phyloP scores from a whole-genome alignment of 2,329 filamentous ascomycete species.

The Fusarium sambucinum region DNA sequence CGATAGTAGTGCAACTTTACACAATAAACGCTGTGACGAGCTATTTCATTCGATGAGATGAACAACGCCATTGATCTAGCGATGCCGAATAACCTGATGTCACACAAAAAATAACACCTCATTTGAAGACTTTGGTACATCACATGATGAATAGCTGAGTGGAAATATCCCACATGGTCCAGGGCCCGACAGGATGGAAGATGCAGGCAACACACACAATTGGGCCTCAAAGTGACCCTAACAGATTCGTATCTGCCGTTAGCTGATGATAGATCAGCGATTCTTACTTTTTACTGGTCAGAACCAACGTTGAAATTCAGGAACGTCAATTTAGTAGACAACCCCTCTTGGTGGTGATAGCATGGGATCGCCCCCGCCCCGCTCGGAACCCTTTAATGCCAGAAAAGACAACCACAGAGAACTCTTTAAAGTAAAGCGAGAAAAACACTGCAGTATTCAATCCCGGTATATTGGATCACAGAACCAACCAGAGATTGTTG shows the following conservation, averaged over 20 bases:
- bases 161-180: constrained; percentile 21
- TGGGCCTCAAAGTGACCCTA: constrained; percentile 39
- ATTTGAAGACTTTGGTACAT: constrained; percentile 36
- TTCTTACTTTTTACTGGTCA: constrained; percentile 21
- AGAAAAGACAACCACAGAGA: constrained; percentile 24
- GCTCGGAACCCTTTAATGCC: constrained; percentile 15
- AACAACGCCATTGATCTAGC: constrained; percentile 11
- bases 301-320: constrained; percentile 22
- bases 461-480: constrained; percentile 26
- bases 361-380: constrained; percentile 38
- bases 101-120: constrained; percentile 29
- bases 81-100: constrained; percentile 26
- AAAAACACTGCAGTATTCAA: constrained; percentile 20
- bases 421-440: constrained; percentile 3
- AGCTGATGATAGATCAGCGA: constrained; percentile 13
- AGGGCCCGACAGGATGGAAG: constrained; percentile 35
- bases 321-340: constrained; percentile 29
- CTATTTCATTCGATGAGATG: constrained; percentile 27
- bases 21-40: constrained; percentile 33
- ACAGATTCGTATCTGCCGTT: constrained; percentile 11
- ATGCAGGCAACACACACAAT: constrained; percentile 36
- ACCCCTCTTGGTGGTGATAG: constrained; percentile 22
- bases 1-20: constrained; percentile 38
- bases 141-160: constrained; percentile 35
- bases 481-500: constrained; percentile 23